These are phyloP conservation scores for Linum lewisii DNA, from an alignment of 345 rosid genomes.

Conservation along the genomic window DNA sequence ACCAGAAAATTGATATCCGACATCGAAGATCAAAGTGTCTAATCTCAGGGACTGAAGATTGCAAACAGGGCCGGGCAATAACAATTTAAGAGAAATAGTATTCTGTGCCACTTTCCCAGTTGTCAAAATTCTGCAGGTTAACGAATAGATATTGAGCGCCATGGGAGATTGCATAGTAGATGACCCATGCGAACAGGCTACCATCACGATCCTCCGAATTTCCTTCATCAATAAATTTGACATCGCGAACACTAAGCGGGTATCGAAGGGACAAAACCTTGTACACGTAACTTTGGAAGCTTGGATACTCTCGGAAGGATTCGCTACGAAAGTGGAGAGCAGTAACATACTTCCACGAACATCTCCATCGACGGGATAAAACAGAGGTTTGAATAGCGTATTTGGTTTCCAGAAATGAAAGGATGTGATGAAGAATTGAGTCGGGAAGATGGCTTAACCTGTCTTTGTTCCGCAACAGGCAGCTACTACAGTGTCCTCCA, in stretches of 20 bases:
- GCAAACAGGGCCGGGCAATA: not conserved
- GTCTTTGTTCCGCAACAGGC: not conserved
- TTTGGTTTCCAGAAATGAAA: not conserved
- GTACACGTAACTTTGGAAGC: not conserved
- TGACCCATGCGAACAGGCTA: not conserved
- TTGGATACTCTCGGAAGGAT: not conserved
- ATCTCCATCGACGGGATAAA: not conserved
- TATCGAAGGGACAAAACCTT: not conserved
- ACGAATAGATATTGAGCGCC: not conserved
- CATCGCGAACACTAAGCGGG: not conserved
- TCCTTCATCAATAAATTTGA: not conserved
- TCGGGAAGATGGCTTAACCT: not conserved
- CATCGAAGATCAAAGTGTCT: not conserved
- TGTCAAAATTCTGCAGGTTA: not conserved
- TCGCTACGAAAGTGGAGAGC: not conserved
- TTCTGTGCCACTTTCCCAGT: no score
- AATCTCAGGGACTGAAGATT: not conserved
- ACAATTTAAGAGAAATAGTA: not conserved
- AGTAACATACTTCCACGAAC: not conserved
- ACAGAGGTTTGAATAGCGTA: not conserved
- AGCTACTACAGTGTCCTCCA: no score
- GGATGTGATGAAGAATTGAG: not conserved
- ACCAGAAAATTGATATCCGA: not conserved
- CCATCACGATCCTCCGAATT: not conserved
- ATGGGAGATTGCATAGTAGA: not conserved